These are phyloP conservation scores for Globisporangium splendens DNA, from an alignment of 352 stramenopile species.

Conservation along the genomic window DNA sequence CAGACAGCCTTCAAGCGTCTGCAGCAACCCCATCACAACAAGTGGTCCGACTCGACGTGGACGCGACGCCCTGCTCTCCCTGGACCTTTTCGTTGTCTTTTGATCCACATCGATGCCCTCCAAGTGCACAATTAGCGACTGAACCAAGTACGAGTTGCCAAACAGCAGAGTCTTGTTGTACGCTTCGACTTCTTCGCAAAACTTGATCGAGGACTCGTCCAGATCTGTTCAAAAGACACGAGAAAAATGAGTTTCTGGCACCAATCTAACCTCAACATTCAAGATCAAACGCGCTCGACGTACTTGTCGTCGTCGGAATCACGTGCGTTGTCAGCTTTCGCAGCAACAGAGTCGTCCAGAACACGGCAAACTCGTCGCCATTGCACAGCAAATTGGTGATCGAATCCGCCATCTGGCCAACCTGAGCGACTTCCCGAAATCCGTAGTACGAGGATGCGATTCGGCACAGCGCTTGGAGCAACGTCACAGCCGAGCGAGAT, in stretches of 20 bases:
- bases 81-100: constrained; percentile 7
- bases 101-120: constrained; percentile 49
- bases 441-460: constrained; percentile 86
- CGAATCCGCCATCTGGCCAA: constrained; percentile 71
- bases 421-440: constrained; percentile 79
- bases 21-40: constrained; percentile 89
- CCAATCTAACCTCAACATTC: background rate
- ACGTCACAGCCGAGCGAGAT: constrained; percentile 54
- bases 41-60: constrained; percentile 52
- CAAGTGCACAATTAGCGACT: constrained; percentile 61
- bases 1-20: constrained; percentile 89
- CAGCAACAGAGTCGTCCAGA: constrained; percentile 80
- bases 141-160: constrained; percentile 61
- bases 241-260: background rate
- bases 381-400: constrained; percentile 72
- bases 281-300: constrained; percentile 9
- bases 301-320: constrained; percentile 37
- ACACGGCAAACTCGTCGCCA: constrained; percentile 85
- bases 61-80: constrained; percentile 5
- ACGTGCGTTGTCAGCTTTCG: constrained; percentile 57
- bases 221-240: constrained; percentile 25
- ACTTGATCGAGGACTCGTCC: constrained; percentile 48
- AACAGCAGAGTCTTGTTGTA: constrained; percentile 80
- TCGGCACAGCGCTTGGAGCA: constrained; percentile 83
- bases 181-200: constrained; percentile 63